Percentiles rank a stretch among this genome's conserved stretches.
phyloP scores from a whole-genome alignment of 1,139 yeast species.

The Taphrina sp. region DNA sequence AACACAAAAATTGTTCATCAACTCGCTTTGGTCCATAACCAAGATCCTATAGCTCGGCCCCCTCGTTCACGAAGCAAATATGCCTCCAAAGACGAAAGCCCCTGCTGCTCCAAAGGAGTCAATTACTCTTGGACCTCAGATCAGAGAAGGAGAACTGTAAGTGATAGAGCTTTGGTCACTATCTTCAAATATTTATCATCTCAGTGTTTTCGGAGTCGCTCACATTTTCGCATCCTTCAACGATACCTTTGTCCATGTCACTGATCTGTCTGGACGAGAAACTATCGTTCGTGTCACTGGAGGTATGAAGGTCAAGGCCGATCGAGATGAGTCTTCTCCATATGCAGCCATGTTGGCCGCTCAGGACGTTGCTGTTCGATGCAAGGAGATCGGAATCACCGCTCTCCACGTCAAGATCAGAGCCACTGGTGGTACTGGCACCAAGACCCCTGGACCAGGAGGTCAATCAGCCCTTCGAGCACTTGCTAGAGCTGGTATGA shows the following conservation, averaged over 20 bases:
- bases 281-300: slow-evolving; percentile 99
- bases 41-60: slow-evolving; percentile 24
- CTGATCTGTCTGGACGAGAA: slow-evolving; percentile 99
- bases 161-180: background rate
- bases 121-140: slow-evolving; percentile 77
- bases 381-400: slow-evolving; percentile 99
- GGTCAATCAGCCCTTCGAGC: slow-evolving; percentile 99
- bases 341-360: slow-evolving; percentile 99
- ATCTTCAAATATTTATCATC: no score
- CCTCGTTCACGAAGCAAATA: slow-evolving; percentile 22
- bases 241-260: slow-evolving; percentile 99
- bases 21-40: no score
- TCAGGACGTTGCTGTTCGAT: slow-evolving; percentile 97
- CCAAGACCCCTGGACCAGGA: slow-evolving; percentile 99
- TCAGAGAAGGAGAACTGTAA: slow-evolving; percentile 85
- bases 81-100: slow-evolving; percentile 33
- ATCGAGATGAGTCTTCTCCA: slow-evolving; percentile 99
- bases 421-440: slow-evolving; percentile 99
- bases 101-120: slow-evolving; percentile 48
- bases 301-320: slow-evolving; percentile 99
- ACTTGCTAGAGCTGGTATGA: slow-evolving; percentile 99
- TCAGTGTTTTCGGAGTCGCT: slow-evolving; percentile 95
- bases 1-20: no score
- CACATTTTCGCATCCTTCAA: slow-evolving; percentile 99
- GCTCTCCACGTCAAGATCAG: slow-evolving; percentile 99